These are phyloP conservation scores for Juncus effusus DNA, from an alignment of 176 grass and related monocot species.

Conservation along the genomic window DNA sequence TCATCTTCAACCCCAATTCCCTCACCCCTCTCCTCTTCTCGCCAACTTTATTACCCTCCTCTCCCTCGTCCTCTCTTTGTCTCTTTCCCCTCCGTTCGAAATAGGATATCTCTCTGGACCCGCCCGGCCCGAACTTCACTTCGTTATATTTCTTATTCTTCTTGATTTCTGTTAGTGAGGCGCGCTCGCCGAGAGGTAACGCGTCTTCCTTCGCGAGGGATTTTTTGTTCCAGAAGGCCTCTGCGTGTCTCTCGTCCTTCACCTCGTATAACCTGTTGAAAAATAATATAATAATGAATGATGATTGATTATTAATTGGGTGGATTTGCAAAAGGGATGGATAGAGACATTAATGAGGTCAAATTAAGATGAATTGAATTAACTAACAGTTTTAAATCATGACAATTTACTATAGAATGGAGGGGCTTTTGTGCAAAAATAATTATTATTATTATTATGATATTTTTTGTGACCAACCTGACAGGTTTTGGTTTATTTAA, in stretches of 20 bases:
- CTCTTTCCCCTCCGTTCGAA: constrained; percentile 44
- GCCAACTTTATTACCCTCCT: too few species aligned
- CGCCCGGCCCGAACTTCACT: constrained; percentile 72
- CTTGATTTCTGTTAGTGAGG: constrained; percentile 40
- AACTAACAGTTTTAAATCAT: too few species aligned
- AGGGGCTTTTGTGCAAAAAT: too few species aligned
- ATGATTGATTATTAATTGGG: too few species aligned
- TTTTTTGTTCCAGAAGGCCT: constrained; percentile 59
- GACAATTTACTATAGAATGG: too few species aligned
- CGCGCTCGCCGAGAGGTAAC: constrained; percentile 54
- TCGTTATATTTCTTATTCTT: constrained; percentile 22
- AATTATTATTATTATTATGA: not conserved
- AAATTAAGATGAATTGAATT: too few species aligned
- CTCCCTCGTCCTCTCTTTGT: constrained; percentile 2
- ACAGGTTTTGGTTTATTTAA: constrained; percentile 49
- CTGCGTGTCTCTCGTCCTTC: constrained; percentile 77
- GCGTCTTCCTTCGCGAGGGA: constrained; percentile 67
- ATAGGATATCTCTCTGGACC: constrained; percentile 65
- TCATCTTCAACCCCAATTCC: constrained; percentile 53
- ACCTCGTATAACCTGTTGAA: constrained; percentile 80
- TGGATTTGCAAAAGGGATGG: not conserved
- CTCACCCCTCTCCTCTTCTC: constrained; percentile 57
- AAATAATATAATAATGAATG: not conserved
- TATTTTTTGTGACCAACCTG: constrained; percentile 41
- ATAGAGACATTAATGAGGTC: too few species aligned